A percentile compares a stretch with the other conserved stretches of the same genome.
phyloP scores from a whole-genome alignment of 192 early-diverging fungal genomes.

The Coemansia sp. region DNA sequence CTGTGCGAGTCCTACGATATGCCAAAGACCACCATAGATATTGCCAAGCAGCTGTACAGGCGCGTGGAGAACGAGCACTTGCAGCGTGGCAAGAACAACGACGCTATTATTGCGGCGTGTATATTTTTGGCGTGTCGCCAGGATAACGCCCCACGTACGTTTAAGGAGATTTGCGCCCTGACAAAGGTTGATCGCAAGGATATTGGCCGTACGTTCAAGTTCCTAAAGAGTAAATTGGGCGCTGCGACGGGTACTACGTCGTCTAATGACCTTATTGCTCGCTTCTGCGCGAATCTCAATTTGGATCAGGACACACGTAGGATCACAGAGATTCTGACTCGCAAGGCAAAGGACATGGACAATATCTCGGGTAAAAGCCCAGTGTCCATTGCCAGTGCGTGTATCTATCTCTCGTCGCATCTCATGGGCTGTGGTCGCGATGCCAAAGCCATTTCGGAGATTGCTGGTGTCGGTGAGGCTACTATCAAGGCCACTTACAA shows the following conservation, averaged over 20 bases:
- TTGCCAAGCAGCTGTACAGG: constrained; percentile 93
- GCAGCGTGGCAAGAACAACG: constrained; percentile 78
- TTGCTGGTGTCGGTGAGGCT: constrained; percentile 90
- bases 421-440: constrained; percentile 67
- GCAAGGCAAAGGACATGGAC: constrained; percentile 78
- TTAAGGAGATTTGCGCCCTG: constrained; percentile 89
- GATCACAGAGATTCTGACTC: constrained; percentile 71
- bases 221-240: constrained; percentile 59
- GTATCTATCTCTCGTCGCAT: constrained; percentile 84
- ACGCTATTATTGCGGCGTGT: constrained; percentile 91
- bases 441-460: constrained; percentile 79
- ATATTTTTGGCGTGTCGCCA: constrained; percentile 93
- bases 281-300: constrained; percentile 82
- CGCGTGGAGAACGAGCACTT: constrained; percentile 86
- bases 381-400: constrained; percentile 90
- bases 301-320: constrained; percentile 71
- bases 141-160: constrained; percentile 83
- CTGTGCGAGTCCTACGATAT: constrained; percentile 88
- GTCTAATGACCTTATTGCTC: constrained; percentile 75
- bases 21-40: constrained; percentile 77
- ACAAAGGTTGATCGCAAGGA: constrained; percentile 95
- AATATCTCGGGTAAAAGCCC: constrained; percentile 92
- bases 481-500: constrained; percentile 90
- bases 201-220: constrained; percentile 77
- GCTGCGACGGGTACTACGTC: constrained; percentile 66